phyloP scores from a whole-genome alignment of 805 yeast species.

The Wickerhamomyces bovis region DNA sequence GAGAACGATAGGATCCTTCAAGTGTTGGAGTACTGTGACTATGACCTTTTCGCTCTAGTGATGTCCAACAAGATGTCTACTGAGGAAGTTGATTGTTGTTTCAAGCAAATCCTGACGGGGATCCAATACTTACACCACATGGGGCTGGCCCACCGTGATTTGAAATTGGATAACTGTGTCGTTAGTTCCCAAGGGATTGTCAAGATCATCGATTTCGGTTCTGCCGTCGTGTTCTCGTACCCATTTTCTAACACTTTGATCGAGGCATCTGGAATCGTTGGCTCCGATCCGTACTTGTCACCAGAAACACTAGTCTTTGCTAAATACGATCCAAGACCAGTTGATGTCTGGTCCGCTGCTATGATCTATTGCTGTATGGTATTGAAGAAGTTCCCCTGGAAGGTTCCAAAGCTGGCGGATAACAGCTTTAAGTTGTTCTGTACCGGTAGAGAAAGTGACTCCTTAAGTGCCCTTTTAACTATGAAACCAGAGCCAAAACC shows the following conservation, averaged over 20 bases:
- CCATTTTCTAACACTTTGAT: slow-evolving; percentile 71
- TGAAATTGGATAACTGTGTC: slow-evolving; percentile 90
- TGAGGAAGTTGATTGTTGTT: slow-evolving; percentile 81
- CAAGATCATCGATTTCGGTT: slow-evolving; percentile 87
- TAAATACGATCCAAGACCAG: slow-evolving; percentile 87
- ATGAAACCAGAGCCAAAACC: slow-evolving; percentile 44
- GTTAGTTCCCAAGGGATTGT: slow-evolving; percentile 77
- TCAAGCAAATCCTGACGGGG: slow-evolving; percentile 80
- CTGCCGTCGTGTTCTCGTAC: slow-evolving; percentile 85
- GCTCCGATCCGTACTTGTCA: slow-evolving; percentile 85
- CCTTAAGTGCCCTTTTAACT: slow-evolving; percentile 57
- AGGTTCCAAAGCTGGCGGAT: slow-evolving; percentile 78
- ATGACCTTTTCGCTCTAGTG: slow-evolving; percentile 87
- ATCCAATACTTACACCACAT: slow-evolving; percentile 72
- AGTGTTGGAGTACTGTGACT: slow-evolving; percentile 93
- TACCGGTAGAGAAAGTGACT: slow-evolving; percentile 61
- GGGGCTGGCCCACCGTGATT: slow-evolving; percentile 88
- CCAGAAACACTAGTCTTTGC: slow-evolving; percentile 85
- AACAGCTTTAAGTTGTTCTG: slow-evolving; percentile 80
- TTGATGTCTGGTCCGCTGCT: slow-evolving; percentile 91
- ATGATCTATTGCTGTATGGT: slow-evolving; percentile 91
- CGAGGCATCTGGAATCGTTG: slow-evolving; percentile 80
- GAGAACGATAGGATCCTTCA: slow-evolving; percentile 83
- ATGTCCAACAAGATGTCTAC: slow-evolving; percentile 86
- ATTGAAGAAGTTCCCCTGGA: slow-evolving; percentile 90